Evolutionary conservation across 2,329 filamentous ascomycete species (phyloP), one percentile per base, ranked within the genome.

Genomic region (Hypoxylon sp.): DNA sequence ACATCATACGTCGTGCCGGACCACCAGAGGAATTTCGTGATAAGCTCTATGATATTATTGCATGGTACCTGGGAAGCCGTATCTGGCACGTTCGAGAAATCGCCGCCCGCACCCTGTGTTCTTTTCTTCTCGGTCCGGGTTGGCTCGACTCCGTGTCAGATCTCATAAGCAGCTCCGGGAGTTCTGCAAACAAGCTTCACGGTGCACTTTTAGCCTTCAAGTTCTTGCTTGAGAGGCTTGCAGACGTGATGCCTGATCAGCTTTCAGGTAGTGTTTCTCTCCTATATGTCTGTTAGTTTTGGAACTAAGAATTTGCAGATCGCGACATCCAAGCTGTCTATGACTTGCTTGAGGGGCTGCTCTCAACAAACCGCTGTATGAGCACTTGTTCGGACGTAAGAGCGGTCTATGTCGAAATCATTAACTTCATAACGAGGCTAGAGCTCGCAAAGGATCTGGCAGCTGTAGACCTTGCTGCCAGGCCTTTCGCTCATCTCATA

Each of bases 21-120:
- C 88, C 92, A 0, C 91, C 91, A 0, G 82, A 85, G 22, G 75
- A 82, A 2, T 78, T 86, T 61, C 81, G 84, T 1, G 78, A 81
- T 1, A 81, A 85, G 48, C 84, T 93, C 4, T 83, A 86, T 70
- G 72, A 77, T 2, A 82, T 86, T 48, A 87, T 95, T 6, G 77
- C 84, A 5, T 82, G 81, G 42, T 89, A 94, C 57, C 82, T 93
- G 2, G 85, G 82, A 9, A 93, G 89, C 66, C 85, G 85, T 0
- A 86, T 93, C 16, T 96, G 93, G 93, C 91, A 93, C 74, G 87
- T 96, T 5, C 84, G 93, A 51, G 92, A 95, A 71, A 93, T 94
- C 75, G 91, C 92, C 0, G 91, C 92, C 0, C 84, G 91, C 14
- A 92, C 92, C 0, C 81, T 92, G 11, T 89, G 87, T 72, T 88